Percentiles rank a stretch among this genome's conserved stretches.
Conservation (phyloP, 345 rosid species). For the Theobroma cacao region DNA sequence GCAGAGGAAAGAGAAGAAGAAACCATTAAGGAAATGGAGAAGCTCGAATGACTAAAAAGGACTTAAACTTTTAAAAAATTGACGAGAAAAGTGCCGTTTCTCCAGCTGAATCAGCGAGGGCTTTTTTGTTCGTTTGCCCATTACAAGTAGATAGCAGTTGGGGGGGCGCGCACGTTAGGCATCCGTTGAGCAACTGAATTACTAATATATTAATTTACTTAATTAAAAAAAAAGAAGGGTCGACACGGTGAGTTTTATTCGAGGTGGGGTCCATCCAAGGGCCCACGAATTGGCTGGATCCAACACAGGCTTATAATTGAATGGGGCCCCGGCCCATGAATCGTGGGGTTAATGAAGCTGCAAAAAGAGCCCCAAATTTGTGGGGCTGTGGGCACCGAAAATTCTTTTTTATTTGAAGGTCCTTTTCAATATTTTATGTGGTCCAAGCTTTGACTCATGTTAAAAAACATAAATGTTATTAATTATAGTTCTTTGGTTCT, state of each 20-base stretch:
- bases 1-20: not conserved
- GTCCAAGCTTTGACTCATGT: too few relatives aligned
- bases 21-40: not conserved
- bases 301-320: not conserved
- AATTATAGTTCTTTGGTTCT: too few relatives aligned
- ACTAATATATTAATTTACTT: not conserved
- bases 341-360: not conserved
- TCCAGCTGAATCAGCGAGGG: not conserved
- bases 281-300: conserved; percentile 3
- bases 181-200: not conserved
- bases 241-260: too few relatives aligned
- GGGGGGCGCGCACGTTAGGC: conserved; percentile 11
- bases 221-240: too few relatives aligned
- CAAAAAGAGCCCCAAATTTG: not conserved
- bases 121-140: conserved; percentile 3
- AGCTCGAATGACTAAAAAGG: not conserved
- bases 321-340: not conserved
- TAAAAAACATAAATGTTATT: too few relatives aligned
- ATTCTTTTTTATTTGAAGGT: not conserved
- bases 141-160: not conserved
- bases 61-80: not conserved
- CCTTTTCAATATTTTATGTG: not conserved
- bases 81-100: not conserved
- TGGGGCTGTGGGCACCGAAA: not conserved
- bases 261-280: not conserved